Evolutionary conservation across 176 grass and related monocot species (phyloP).

Genomic region (Puya raimondii): DNA sequence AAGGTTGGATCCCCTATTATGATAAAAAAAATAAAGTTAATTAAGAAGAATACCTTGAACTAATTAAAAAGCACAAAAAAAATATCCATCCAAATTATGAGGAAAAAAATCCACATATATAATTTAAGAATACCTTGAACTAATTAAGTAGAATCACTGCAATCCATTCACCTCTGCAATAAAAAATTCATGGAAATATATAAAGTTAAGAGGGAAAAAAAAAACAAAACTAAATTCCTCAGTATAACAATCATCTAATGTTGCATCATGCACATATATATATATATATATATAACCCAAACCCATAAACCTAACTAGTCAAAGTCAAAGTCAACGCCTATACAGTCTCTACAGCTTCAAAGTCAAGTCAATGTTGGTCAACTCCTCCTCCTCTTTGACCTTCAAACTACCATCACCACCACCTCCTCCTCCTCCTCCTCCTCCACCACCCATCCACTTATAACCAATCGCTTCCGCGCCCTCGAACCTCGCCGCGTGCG

Average conservation of each 20-base stretch:
- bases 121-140: not conserved
- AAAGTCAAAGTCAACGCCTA: no score
- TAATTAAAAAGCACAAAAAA: no score
- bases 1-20: no score
- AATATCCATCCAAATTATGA: no score
- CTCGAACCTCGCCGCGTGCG: not conserved
- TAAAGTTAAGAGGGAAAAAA: not conserved
- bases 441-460: not conserved
- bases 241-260: not conserved
- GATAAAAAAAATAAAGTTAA: no score
- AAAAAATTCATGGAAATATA: not conserved
- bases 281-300: no score
- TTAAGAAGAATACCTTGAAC: no score
- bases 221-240: not conserved
- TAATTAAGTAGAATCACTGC: not conserved
- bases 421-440: not conserved
- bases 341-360: not conserved
- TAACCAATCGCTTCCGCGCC: not conserved
- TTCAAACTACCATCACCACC: not conserved
- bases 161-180: not conserved
- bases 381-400: not conserved
- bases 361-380: slow-evolving; percentile 5
- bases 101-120: no score
- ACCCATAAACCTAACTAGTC: no score
- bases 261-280: no score